Evolutionary conservation across 305 asterid species (phyloP).

Genomic region (Caryopteris hybrid): DNA sequence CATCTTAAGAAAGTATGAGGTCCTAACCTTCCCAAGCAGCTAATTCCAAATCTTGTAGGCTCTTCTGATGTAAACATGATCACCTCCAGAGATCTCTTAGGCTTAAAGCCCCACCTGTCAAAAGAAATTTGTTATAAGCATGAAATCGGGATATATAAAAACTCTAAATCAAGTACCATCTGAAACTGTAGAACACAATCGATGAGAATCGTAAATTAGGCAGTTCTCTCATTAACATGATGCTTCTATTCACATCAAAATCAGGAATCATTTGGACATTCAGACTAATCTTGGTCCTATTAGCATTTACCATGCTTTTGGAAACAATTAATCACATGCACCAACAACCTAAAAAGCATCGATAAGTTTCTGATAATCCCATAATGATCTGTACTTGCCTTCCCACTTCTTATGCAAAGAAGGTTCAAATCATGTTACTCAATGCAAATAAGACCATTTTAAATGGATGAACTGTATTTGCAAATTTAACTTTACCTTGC

Average conservation of each 20-base stretch:
- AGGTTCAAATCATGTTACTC: not conserved
- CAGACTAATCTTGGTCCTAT: not conserved
- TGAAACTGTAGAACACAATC: not conserved
- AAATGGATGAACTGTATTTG: not conserved
- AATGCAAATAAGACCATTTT: not conserved
- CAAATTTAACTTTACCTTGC: not conserved
- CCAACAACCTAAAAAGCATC: not conserved
- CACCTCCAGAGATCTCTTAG: slow-evolving; percentile 85
- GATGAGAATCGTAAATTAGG: not conserved
- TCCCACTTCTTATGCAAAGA: not conserved
- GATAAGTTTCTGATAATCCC: not conserved
- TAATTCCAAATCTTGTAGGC: slow-evolving; percentile 93
- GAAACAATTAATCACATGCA: not conserved
- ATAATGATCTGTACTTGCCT: not conserved
- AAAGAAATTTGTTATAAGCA: slow-evolving; percentile 6
- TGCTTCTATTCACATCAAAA: not conserved
- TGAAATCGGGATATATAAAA: not conserved
- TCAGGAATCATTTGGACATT: not conserved
- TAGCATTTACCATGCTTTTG: not conserved
- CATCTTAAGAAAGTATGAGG: not conserved
- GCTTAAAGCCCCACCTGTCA: slow-evolving; percentile 75
- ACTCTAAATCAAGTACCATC: not conserved
- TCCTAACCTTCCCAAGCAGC: slow-evolving; percentile 92
- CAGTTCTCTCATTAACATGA: not conserved
- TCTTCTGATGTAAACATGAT: slow-evolving; percentile 98